phyloP scores from a whole-genome alignment of 2,329 filamentous ascomycete genomes.

The Penicillium oxalicum region DNA sequence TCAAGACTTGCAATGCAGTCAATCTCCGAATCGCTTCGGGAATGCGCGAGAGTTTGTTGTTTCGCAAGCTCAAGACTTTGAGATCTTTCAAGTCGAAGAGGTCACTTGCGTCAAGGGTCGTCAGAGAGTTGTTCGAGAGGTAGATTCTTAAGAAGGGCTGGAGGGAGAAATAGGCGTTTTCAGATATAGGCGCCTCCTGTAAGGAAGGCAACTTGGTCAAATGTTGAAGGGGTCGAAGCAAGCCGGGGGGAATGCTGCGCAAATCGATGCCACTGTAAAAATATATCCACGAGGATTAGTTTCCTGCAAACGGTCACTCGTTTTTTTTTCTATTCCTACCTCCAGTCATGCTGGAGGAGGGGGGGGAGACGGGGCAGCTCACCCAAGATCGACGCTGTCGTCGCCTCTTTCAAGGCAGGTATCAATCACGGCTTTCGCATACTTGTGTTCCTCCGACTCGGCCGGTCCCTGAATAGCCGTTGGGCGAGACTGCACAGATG shows the following conservation, averaged over 20 bases:
- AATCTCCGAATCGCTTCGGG: conserved; percentile 39
- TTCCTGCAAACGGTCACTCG: no score
- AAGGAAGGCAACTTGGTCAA: conserved; percentile 37
- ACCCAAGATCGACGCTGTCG: conserved; percentile 44
- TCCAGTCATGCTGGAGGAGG: background rate
- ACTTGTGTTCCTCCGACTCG: conserved; percentile 33
- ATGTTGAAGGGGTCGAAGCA: conserved; percentile 35
- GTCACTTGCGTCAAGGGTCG: conserved; percentile 30
- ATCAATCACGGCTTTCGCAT: conserved; percentile 34
- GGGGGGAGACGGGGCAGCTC: conserved; percentile 11
- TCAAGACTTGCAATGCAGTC: conserved; percentile 40
- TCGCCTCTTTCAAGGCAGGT: conserved; percentile 40
- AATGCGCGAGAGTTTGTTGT: conserved; percentile 41
- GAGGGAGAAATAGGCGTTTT: conserved; percentile 35
- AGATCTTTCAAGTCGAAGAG: conserved; percentile 39
- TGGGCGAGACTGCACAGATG: conserved; percentile 9
- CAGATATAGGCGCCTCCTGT: conserved; percentile 28
- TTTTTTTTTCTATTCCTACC: background rate
- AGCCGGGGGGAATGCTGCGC: conserved; percentile 25
- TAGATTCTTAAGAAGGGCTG: conserved; percentile 41
- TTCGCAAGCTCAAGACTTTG: conserved; percentile 41
- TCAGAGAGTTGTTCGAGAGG: conserved; percentile 39
- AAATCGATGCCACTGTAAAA: conserved; percentile 27
- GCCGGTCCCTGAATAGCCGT: conserved; percentile 18
- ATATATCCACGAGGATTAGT: background rate